phyloP scores from a whole-genome alignment of 805 yeast genomes.

The Yarrowia osloensis region DNA sequence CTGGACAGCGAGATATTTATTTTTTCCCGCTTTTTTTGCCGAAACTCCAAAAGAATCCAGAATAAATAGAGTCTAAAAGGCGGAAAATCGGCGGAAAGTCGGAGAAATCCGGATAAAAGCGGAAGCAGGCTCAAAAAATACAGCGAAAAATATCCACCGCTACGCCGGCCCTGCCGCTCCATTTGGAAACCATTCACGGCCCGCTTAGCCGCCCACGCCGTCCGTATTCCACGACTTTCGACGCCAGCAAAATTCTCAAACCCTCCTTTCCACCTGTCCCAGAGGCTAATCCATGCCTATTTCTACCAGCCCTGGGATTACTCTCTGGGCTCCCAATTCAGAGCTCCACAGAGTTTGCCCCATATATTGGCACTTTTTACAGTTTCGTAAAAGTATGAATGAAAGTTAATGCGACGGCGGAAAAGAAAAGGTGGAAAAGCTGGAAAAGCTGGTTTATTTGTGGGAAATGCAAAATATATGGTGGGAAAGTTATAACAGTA shows the following conservation, averaged over 20 bases:
- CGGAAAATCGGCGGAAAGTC: background rate
- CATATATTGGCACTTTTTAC: constrained; percentile 27
- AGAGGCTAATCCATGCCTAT: constrained; percentile 18
- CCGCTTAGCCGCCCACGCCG: too few relatives aligned
- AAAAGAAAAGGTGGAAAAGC: background rate
- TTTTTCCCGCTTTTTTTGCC: background rate
- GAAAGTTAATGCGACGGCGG: background rate
- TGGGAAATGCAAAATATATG: too few relatives aligned
- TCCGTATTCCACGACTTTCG: background rate
- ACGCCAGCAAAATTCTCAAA: constrained; percentile 1
- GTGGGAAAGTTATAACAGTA: too few relatives aligned
- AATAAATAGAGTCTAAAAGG: too few relatives aligned
- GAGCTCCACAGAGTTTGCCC: background rate
- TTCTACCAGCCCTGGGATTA: constrained; percentile 25
- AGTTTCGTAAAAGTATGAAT: constrained; percentile 23
- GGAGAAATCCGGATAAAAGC: too few relatives aligned
- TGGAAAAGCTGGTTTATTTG: too few relatives aligned
- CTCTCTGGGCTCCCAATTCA: background rate
- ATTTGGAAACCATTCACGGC: too few relatives aligned
- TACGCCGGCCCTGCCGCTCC: too few relatives aligned
- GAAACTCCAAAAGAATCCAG: background rate
- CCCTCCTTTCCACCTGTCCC: background rate
- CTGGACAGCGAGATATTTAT: background rate
- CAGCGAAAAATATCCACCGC: too few relatives aligned
- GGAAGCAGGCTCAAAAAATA: too few relatives aligned